Base-by-base conservation (phyloP, 257 asterid genomes). In the Ilex aquifolium region DNA sequence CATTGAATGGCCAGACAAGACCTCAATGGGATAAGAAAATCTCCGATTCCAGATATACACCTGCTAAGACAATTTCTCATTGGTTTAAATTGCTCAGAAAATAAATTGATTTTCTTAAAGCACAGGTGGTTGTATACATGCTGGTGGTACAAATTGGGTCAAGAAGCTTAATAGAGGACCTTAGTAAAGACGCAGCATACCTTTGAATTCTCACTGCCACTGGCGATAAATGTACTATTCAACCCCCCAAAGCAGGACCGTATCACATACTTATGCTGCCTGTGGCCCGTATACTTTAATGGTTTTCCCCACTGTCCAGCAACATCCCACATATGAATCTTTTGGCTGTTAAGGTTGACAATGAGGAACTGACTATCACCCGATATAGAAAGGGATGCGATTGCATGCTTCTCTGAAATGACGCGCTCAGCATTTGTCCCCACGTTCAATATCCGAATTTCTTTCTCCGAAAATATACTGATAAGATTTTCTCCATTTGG, bases 191-290 rank as follows among this genome's bases (percentile, higher is more conserved):
- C 72, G 42, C 52, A 66, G 62, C 32, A 63, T 80, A 91, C 98
- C 95, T 84, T 79, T 59, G 90, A 83, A 78, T 91, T 95, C 77
- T 88, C 98, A 69, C 98, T 91, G 32, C 98, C 96, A 72, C 95
- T 91, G 65, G 96, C 96, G 50, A 91, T 85, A 65, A 88, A 83
- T 78, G 72, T 71, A 72, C 85, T 69, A 60, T 83, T 80, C 72
- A 83, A 76, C 46, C 96, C 98, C 44, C 98, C 96, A 73, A 88
- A 88, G 86, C 98, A 91, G 62, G 98, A 91, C n/a, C 98, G 82
- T 60, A 91, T 91, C 64, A 91, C 96, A 30, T 88, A 91, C 64
- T 81, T 81, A 31, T 81, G 83, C 64, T 88, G 98, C 80, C 17
- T 80, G 77, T 91, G 98, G 69, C 98, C 96, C 21, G 66, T 68